phyloP scores from a whole-genome alignment of 1,284 basidiomycete species.

The Cryptococcus jaspeensis region DNA sequence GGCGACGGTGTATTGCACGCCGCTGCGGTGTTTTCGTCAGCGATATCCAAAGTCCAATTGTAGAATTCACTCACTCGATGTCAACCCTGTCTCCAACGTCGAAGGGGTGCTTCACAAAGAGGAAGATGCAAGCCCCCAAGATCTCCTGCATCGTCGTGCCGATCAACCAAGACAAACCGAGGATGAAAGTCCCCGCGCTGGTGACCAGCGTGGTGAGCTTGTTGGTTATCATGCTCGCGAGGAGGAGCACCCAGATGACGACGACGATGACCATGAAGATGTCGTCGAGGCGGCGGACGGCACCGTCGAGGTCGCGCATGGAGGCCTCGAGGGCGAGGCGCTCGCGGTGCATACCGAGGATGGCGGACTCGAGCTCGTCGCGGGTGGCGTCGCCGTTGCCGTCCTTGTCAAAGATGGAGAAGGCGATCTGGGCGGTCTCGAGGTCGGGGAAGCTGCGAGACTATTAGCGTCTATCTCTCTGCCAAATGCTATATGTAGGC shows the following conservation, averaged over 20 bases:
- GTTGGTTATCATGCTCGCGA: conserved; percentile 70
- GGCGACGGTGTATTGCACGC: conserved; percentile 69
- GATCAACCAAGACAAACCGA: conserved; percentile 87
- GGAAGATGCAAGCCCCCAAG: conserved; percentile 63
- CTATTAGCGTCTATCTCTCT: too few relatives aligned
- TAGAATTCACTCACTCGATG: conserved; percentile 41
- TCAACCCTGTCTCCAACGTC: conserved; percentile 81
- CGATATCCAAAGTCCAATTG: neutral
- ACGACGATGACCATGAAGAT: conserved; percentile 56
- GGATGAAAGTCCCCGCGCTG: conserved; percentile 75
- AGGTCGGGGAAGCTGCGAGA: conserved; percentile 61
- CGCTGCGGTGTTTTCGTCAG: conserved; percentile 19
- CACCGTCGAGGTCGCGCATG: conserved; percentile 88
- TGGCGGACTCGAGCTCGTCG: conserved; percentile 75
- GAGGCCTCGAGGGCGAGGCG: conserved; percentile 79
- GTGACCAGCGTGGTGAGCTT: conserved; percentile 72
- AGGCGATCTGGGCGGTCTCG: conserved; percentile 66
- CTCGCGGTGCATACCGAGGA: conserved; percentile 81
- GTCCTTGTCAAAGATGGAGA: conserved; percentile 80
- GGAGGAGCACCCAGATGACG: conserved; percentile 67
- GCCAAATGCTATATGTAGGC: too few relatives aligned
- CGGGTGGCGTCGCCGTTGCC: conserved; percentile 71
- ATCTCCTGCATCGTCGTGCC: conserved; percentile 60
- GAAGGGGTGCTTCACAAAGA: conserved; percentile 82
- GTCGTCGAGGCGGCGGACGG: conserved; percentile 66